Evolutionary conservation across 2,329 filamentous ascomycete genomes (phyloP), one percentile per base, ranked within the genome.

Genomic region (Talaromyces sp.): DNA sequence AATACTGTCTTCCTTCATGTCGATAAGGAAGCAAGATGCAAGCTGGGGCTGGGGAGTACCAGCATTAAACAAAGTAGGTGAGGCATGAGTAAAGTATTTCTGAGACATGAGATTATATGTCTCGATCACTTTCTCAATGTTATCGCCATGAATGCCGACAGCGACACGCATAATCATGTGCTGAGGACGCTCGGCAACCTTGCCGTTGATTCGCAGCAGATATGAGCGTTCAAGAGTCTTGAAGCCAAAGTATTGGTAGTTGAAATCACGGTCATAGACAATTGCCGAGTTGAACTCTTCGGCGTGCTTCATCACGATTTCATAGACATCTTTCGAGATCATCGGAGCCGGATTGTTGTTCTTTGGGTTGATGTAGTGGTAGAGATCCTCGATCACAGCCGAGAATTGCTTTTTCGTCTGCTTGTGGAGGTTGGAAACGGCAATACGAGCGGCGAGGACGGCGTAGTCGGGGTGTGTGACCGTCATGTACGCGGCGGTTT

Each of bases 321-420:
- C 90, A 75, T 96, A 96, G 54, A 90, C 96, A 69, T 89, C 82
- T 72, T 93, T 81, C 50, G 93, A 92, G 73, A 99, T 98, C 95
- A 99, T 99, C 60, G 95, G 93, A 56, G 93, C 93, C 8, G 83
- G 75, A 68, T 83, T 88, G 64, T 82, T 80, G 78, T 96, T 99
- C 81, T 91, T 96, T 64, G 93, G 92, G 81, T 99, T 99, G 78
- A 96, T 82, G 77, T 97, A 99, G 81, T 95, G 85, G 81, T 93
- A 97, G 49, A 99, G 86, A 71, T 99, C 95, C 70, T 86, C 88
- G 69, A 99, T 85, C 62, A 99, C 95, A 55, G 91, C 83, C n/a
- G 95, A 98, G 82, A 96, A 99, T 76, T 98, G 93, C 84, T 99
- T 99, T 86, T 98, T 98, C 66, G 95, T 99, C 84, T 99, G 95